These are phyloP conservation scores for Gossypium raimondii DNA, from an alignment of 345 rosid genomes.

Conservation along the genomic window DNA sequence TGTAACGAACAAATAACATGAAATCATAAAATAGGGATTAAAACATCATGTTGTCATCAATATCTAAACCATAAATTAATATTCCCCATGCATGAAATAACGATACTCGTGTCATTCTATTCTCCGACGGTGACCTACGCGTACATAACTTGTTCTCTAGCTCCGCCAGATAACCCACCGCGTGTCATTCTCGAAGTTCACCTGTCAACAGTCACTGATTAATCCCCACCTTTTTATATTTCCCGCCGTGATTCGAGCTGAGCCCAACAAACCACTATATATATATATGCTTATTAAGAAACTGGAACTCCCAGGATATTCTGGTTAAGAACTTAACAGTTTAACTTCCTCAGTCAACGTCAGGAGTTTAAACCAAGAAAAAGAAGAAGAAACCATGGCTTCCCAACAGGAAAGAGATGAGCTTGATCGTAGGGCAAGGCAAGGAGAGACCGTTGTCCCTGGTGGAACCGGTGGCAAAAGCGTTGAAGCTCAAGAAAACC, in stretches of 20 bases:
- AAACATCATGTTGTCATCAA: too few relatives aligned
- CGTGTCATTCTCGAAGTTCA: background rate
- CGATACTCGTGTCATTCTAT: background rate
- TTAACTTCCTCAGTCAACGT: background rate
- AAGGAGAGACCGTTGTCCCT: conserved; percentile 72
- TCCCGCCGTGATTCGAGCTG: background rate
- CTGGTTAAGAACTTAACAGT: background rate
- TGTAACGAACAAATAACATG: too few relatives aligned
- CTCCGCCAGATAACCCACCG: background rate
- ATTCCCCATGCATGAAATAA: background rate
- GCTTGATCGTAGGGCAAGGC: conserved; percentile 46
- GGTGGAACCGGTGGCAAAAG: conserved; percentile 87
- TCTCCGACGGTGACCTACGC: background rate
- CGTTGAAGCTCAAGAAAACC: conserved; percentile 84
- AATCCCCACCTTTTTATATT: background rate
- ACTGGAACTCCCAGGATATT: background rate
- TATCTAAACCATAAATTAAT: background rate
- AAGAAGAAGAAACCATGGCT: conserved; percentile 26
- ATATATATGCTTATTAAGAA: background rate
- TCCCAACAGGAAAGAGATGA: conserved; percentile 39
- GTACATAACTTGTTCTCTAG: background rate
- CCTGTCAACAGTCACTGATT: too few relatives aligned
- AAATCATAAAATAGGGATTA: too few relatives aligned
- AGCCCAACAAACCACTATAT: background rate
- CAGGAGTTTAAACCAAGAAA: background rate